Percentiles rank a stretch among this genome's conserved stretches.
phyloP scores from a whole-genome alignment of 345 rosid genomes.

The Lenwebbia sp. region DNA sequence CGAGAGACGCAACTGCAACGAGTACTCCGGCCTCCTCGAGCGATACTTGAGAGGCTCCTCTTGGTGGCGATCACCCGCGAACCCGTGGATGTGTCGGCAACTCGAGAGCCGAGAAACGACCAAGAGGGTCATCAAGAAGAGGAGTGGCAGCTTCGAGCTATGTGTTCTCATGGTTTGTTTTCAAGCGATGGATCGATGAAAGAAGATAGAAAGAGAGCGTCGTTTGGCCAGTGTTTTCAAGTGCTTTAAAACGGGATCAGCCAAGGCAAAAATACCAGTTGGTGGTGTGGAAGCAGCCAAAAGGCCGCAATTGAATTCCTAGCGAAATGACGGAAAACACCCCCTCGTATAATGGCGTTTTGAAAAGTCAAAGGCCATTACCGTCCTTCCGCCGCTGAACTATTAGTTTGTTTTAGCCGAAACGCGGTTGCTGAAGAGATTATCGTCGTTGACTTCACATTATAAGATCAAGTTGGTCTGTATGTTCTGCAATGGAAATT shows the following conservation, averaged over 20 bases:
- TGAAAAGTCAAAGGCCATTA: neutral
- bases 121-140: neutral
- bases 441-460: neutral
- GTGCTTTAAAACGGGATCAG: neutral
- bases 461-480: neutral
- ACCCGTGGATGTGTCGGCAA: neutral
- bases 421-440: neutral
- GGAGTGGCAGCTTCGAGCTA: neutral
- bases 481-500: neutral
- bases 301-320: neutral
- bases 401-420: neutral
- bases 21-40: neutral
- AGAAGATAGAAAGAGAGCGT: neutral
- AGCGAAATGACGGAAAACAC: neutral
- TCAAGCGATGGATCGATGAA: neutral
- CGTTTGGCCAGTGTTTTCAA: neutral
- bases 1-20: neutral
- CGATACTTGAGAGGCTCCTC: neutral
- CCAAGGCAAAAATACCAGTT: neutral
- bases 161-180: neutral
- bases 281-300: neutral
- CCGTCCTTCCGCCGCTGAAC: neutral
- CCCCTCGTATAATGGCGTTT: neutral
- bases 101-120: neutral
- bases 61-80: neutral